Evolutionary conservation across 2,329 filamentous ascomycete species (phyloP).

Genomic region (Arthrocladium fulminans): DNA sequence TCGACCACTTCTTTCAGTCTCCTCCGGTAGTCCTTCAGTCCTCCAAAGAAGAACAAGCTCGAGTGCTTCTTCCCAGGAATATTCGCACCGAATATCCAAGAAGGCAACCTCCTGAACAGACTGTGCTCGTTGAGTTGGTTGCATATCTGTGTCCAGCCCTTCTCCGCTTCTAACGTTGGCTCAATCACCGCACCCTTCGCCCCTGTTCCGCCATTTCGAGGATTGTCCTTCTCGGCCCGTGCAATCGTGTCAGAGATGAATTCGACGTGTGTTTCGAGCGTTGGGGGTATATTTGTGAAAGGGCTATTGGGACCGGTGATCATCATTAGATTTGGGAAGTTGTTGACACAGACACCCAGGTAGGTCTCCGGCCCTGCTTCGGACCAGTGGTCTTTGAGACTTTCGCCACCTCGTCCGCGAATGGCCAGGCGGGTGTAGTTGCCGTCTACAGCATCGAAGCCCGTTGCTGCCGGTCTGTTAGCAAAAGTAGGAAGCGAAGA

Average conservation of each 20-base stretch:
- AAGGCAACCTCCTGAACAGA: conserved; percentile 28
- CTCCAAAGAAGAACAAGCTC: conserved; percentile 18
- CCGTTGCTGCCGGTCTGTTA: conserved; percentile 6
- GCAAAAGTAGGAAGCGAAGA: background rate
- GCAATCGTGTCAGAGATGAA: conserved; percentile 40
- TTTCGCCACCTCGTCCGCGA: conserved; percentile 23
- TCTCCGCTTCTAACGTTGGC: conserved; percentile 36
- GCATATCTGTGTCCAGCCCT: conserved; percentile 37
- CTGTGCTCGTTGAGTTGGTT: conserved; percentile 28
- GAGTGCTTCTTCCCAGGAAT: conserved; percentile 42
- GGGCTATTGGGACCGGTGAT: conserved; percentile 33
- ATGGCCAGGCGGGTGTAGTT: conserved; percentile 28
- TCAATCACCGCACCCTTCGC: conserved; percentile 43
- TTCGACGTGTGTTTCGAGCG: conserved; percentile 31
- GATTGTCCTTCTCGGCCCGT: conserved; percentile 44
- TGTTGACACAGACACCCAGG: conserved; percentile 31
- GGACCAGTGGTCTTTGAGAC: conserved; percentile 28
- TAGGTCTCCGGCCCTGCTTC: conserved; percentile 28
- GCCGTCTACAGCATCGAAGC: conserved; percentile 33
- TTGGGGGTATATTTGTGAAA: conserved; percentile 32
- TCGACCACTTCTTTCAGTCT: background rate
- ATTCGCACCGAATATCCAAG: conserved; percentile 48
- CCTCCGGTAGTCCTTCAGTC: conserved; percentile 11
- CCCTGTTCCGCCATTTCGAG: conserved; percentile 38
- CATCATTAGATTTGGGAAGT: conserved; percentile 41